phyloP scores from a whole-genome alignment of 208 protist species.

The Wallacemonas rigidus region DNA sequence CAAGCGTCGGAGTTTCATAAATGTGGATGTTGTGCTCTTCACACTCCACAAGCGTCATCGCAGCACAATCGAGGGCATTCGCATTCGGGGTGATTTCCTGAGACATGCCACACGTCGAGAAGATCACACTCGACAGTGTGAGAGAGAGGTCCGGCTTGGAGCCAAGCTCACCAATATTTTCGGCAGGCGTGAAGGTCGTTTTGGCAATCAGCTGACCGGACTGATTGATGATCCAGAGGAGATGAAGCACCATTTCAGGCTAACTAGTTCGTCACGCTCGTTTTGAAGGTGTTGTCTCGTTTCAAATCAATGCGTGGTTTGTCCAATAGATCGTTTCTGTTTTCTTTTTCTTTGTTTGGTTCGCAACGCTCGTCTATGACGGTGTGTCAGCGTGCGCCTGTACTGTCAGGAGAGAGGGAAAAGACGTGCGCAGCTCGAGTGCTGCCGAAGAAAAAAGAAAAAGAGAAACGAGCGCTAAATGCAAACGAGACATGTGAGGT shows the following conservation, averaged over 20 bases:
- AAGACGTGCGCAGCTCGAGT: background rate
- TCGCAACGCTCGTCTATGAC: background rate
- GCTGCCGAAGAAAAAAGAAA: background rate
- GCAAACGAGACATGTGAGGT: too few species aligned
- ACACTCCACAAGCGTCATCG: slow-evolving; percentile 83
- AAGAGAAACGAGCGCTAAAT: slow-evolving; percentile 12
- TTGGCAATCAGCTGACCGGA: slow-evolving; percentile 85
- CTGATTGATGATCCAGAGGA: slow-evolving; percentile 88
- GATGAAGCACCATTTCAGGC: slow-evolving; percentile 68
- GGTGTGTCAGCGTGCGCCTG: background rate
- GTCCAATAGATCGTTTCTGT: background rate
- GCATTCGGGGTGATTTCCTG: slow-evolving; percentile 84
- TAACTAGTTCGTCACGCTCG: too few species aligned
- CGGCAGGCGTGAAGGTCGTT: slow-evolving; percentile 61
- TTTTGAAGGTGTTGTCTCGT: too few species aligned
- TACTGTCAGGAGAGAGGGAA: background rate
- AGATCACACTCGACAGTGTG: slow-evolving; percentile 82
- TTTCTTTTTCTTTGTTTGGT: background rate
- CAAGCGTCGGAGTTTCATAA: slow-evolving; percentile 75
- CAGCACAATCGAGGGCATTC: slow-evolving; percentile 76
- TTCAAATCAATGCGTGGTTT: too few species aligned
- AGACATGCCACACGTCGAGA: slow-evolving; percentile 86
- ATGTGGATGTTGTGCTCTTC: slow-evolving; percentile 88
- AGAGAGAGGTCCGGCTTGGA: slow-evolving; percentile 81
- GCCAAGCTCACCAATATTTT: slow-evolving; percentile 79